Evolutionary conservation across 306 rosid genomes (phyloP), one percentile per base, ranked within the genome.

Genomic region (Medicago lupulina): DNA sequence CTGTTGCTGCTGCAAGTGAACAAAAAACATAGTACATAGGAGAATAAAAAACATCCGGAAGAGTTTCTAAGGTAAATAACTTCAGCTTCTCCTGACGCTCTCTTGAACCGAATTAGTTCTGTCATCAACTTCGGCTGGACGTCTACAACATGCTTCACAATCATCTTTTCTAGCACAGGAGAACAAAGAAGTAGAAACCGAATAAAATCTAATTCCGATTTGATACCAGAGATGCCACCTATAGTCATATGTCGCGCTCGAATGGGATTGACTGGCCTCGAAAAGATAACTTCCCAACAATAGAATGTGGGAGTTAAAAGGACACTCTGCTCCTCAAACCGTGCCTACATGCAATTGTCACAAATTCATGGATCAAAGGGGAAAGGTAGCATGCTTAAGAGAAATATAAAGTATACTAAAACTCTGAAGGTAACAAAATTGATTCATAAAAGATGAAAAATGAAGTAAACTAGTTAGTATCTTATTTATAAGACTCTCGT

Each of bases 201-300:
- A 79, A 91, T 87, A 47, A 89, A 81, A 73, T 83, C 84, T 49
- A 89, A 49, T 46, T 91, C 92, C 5, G 77, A 11, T 73, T 83
- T 76, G 39, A 28, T 40, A 31, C 83, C 88, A 55, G 76, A 49
- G 51, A 86, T 61, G 70, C 81, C 84, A 8, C 57, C 55, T 57
- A 87, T 59, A 70, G 65, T 82, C 80, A 87, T 90, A 4, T 4
- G 36, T 39, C 73, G 83, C 46, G 89, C 77, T 31, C 10, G 10
- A 2, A 55, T 2, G 7, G 34, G 84, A 57, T 80, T 13, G 51
- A 74, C 36, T 18, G 75, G 68, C 57, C 49, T 38, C 46, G 74
- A 83, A 51, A 57, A n/a, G 17, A 58, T 79, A 55, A 77, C 78
- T 64, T 83, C 78, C 84, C 63, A 38, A 31, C 80, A 59, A 50